Percentiles rank a stretch among this genome's conserved stretches.
Evolutionary conservation across 805 yeast species (phyloP).

Genomic region (Starmerella potacharoeniae): DNA sequence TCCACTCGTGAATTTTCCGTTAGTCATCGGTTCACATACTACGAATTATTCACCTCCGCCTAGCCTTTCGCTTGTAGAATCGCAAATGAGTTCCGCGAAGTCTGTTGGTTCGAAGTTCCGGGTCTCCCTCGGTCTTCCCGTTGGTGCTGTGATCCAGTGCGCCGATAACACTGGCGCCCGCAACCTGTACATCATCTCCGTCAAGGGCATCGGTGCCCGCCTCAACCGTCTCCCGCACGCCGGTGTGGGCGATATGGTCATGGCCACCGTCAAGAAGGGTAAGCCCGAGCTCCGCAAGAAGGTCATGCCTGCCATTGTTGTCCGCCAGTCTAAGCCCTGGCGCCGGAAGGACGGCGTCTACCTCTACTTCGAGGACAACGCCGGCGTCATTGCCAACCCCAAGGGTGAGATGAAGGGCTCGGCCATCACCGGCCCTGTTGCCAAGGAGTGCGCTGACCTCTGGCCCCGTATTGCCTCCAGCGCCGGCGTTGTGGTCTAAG

Average conservation of each 20-base stretch:
- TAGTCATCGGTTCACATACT: not conserved
- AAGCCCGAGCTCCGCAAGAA: conserved; percentile 99
- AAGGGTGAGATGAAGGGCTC: conserved; percentile 99
- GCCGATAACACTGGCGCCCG: conserved; percentile 99
- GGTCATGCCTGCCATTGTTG: conserved; percentile 99
- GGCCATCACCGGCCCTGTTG: conserved; percentile 99
- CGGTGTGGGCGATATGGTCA: conserved; percentile 83
- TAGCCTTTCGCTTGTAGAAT: conserved; percentile 5
- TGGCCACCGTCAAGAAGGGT: conserved; percentile 98
- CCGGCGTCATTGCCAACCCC: conserved; percentile 99
- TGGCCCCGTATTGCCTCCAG: conserved; percentile 99
- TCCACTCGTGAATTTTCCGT: conserved; percentile 1
- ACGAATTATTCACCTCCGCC: conserved; percentile 8
- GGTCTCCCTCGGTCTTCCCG: conserved; percentile 99
- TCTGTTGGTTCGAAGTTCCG: conserved; percentile 83
- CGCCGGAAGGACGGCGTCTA: conserved; percentile 99
- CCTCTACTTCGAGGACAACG: conserved; percentile 99
- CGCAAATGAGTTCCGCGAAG: conserved; percentile 23
- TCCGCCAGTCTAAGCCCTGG: conserved; percentile 99
- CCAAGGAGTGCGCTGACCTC: conserved; percentile 99
- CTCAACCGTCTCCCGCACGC: conserved; percentile 99
- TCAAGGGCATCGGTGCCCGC: conserved; percentile 99
- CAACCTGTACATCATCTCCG: conserved; percentile 97
- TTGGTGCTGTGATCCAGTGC: conserved; percentile 99
- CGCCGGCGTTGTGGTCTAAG: conserved; percentile 99